Conservation (phyloP, 257 asterid genomes). For the Primulina eburnea region DNA sequence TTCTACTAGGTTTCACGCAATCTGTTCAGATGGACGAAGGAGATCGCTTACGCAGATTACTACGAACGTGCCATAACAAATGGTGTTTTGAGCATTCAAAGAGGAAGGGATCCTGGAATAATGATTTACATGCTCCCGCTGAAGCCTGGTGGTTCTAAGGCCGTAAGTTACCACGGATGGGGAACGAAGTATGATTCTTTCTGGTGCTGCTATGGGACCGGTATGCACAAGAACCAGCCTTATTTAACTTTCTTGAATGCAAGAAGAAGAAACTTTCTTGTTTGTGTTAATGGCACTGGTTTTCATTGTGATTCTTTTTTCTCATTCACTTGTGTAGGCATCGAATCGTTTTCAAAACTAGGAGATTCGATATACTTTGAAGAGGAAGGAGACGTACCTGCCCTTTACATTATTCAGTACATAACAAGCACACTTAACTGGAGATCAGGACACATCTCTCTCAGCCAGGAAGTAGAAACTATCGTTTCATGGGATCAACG, state of each 20-base stretch:
- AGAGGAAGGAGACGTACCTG: conserved; percentile 52
- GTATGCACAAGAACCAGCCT: conserved; percentile 30
- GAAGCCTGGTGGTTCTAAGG: conserved; percentile 73
- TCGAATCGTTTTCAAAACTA: conserved; percentile 84
- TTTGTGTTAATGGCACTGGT: neutral
- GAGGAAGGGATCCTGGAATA: conserved; percentile 84
- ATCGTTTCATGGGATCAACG: conserved; percentile 66
- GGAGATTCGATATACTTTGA: conserved; percentile 95
- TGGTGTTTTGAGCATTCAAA: conserved; percentile 84
- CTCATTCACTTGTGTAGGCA: conserved; percentile 33
- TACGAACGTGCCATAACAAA: conserved; percentile 87
- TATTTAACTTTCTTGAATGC: neutral
- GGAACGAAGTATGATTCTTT: conserved; percentile 66
- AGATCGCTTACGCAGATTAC: conserved; percentile 80
- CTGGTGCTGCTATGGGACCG: conserved; percentile 99
- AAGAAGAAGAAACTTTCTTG: neutral
- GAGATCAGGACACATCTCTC: conserved; percentile 44
- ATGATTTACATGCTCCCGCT: conserved; percentile 96
- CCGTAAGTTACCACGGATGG: conserved; percentile 71
- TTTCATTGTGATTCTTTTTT: neutral
- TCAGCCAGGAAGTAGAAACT: conserved; percentile 50
- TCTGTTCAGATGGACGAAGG: conserved; percentile 89
- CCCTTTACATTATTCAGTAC: conserved; percentile 74
- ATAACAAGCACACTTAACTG: conserved; percentile 70
- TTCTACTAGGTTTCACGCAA: conserved; percentile 68